Conservation (phyloP, 768 basidiomycete genomes). For the Rhodotorula kratochvilovae region DNA sequence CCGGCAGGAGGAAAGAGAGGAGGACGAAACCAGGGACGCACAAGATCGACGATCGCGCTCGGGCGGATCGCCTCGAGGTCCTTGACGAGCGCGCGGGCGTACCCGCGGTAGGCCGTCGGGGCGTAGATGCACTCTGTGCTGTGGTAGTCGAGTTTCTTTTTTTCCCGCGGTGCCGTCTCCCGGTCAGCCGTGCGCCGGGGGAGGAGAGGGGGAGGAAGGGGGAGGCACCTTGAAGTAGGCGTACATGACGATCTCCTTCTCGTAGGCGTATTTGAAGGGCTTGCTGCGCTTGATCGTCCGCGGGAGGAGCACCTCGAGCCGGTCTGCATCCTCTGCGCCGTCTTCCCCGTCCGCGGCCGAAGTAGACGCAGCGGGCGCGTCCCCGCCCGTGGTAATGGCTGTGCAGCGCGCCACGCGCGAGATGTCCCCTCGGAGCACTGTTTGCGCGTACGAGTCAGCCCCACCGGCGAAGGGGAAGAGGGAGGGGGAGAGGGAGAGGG, state of each 20-base stretch:
- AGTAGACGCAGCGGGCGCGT: slow-evolving; percentile 45
- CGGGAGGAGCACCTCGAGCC: slow-evolving; percentile 18
- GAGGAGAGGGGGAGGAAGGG: not conserved
- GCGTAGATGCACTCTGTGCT: slow-evolving; percentile 99
- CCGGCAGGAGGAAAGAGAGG: slow-evolving; percentile 41
- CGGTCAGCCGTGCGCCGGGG: not conserved
- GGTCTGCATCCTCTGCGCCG: slow-evolving; percentile 45
- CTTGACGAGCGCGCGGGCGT: slow-evolving; percentile 89
- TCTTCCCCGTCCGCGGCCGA: slow-evolving; percentile 44
- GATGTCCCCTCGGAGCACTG: slow-evolving; percentile 97
- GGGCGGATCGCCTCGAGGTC: slow-evolving; percentile 90
- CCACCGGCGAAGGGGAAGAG: not conserved
- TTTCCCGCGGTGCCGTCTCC: too few species aligned
- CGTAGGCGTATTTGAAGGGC: slow-evolving; percentile 99
- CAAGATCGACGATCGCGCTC: slow-evolving; percentile 94
- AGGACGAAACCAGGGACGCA: slow-evolving; percentile 57
- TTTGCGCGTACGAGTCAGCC: not conserved
- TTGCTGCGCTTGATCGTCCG: slow-evolving; percentile 86
- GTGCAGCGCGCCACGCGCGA: slow-evolving; percentile 91
- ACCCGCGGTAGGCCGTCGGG: slow-evolving; percentile 95
- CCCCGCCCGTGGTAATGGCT: slow-evolving; percentile 87
- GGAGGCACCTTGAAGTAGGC: slow-evolving; percentile 71
- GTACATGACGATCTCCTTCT: slow-evolving; percentile 99
- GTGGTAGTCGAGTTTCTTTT: slow-evolving; percentile 97
- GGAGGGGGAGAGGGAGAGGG: slow-evolving; percentile 33